Conservation (phyloP, 140 eudicot genomes). For the Flaveria floridana region DNA sequence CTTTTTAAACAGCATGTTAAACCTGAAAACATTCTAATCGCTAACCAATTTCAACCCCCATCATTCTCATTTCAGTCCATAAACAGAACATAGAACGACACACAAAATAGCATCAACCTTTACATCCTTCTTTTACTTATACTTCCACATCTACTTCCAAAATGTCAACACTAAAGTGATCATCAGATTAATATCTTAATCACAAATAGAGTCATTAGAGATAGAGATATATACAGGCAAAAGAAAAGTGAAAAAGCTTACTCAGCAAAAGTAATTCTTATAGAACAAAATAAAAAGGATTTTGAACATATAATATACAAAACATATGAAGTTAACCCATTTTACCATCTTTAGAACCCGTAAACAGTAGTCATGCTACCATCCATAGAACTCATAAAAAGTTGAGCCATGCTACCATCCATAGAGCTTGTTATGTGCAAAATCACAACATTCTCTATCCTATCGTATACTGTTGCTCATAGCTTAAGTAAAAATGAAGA, state of each 20-base stretch:
- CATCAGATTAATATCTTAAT: no score
- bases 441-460: neutral
- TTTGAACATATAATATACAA: neutral
- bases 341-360: neutral
- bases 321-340: neutral
- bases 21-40: no score
- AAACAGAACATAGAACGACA: no score
- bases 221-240: no score
- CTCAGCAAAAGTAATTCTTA: neutral
- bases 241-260: neutral
- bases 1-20: no score
- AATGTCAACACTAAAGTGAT: no score
- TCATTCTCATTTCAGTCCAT: no score
- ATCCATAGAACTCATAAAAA: slow-evolving; percentile 6
- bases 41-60: no score
- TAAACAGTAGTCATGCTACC: slow-evolving; percentile 16
- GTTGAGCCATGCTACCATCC: neutral
- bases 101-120: no score
- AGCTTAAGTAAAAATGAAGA: slow-evolving; percentile 1
- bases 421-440: neutral
- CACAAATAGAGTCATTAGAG: no score
- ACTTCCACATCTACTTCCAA: no score
- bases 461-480: neutral
- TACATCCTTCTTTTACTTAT: no score
- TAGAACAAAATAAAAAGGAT: neutral